phyloP scores from a whole-genome alignment of 2,329 filamentous ascomycete genomes.

The Calonectria fujianensis region DNA sequence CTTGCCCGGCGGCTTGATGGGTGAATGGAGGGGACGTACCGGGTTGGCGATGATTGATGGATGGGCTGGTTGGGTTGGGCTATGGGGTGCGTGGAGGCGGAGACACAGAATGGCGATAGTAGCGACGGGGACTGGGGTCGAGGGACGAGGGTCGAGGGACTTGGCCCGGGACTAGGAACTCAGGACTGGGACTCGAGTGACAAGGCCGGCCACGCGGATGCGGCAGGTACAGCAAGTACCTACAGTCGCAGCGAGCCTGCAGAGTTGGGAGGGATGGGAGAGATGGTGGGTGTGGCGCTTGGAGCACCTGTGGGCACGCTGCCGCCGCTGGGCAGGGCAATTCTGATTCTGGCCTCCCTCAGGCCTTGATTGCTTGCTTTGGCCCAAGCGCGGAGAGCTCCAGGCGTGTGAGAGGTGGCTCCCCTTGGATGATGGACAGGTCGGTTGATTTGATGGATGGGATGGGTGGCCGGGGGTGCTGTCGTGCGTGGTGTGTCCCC shows the following conservation, averaged over 20 bases:
- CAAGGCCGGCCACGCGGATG: conserved; percentile 27
- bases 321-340: conserved; percentile 13
- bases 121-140: conserved; percentile 34
- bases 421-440: conserved; percentile 26
- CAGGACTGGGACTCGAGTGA: conserved; percentile 36
- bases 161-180: conserved; percentile 22
- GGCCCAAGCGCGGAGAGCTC: conserved; percentile 13
- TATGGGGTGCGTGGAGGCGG: conserved; percentile 38
- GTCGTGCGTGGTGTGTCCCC: conserved; percentile 29
- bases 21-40: conserved; percentile 30
- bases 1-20: conserved; percentile 42
- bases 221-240: conserved; percentile 42
- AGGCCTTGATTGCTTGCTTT: conserved; percentile 25
- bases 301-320: conserved; percentile 14
- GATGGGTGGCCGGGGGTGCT: conserved; percentile 20
- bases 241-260: conserved; percentile 16
- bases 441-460: conserved; percentile 28
- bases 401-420: not conserved
- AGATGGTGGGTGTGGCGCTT: conserved; percentile 18
- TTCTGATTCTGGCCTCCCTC: conserved; percentile 22
- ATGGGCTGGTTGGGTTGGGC: conserved; percentile 29
- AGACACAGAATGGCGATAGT: conserved; percentile 21
- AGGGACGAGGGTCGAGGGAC: conserved; percentile 39
- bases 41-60: conserved; percentile 21
- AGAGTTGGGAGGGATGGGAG: conserved; percentile 20